Evolutionary conservation across 805 yeast genomes (phyloP).

Genomic region (Yamadazyma phyllophila): DNA sequence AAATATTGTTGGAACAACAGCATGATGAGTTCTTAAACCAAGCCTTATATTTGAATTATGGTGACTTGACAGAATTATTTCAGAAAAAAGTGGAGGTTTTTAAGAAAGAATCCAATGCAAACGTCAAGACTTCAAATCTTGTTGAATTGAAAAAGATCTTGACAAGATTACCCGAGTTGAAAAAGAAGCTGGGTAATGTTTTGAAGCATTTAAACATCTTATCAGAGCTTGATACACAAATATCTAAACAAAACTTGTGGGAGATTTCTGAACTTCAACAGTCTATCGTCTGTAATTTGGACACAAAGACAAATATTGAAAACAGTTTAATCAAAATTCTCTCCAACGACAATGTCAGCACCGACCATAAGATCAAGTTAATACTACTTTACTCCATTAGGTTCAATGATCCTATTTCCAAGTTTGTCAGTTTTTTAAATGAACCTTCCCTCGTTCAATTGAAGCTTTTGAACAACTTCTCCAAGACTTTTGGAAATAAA

Average conservation of each 20-base stretch:
- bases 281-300: constrained; percentile 59
- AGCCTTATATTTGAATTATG: constrained; percentile 87
- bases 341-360: constrained; percentile 38
- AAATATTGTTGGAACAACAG: constrained; percentile 52
- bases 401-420: constrained; percentile 29
- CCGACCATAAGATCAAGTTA: constrained; percentile 64
- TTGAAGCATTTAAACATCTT: constrained; percentile 90
- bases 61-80: constrained; percentile 87
- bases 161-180: constrained; percentile 91
- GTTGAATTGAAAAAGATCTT: constrained; percentile 89
- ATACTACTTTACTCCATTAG: constrained; percentile 72
- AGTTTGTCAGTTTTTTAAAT: constrained; percentile 25
- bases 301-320: constrained; percentile 39
- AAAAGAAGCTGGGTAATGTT: constrained; percentile 81
- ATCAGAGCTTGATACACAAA: constrained; percentile 76
- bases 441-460: constrained; percentile 36
- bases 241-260: constrained; percentile 66
- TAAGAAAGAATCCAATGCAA: constrained; percentile 74
- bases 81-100: constrained; percentile 81
- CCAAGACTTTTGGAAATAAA: constrained; percentile 17
- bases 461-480: constrained; percentile 29
- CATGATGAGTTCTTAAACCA: constrained; percentile 75
- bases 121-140: constrained; percentile 63
- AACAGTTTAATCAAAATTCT: constrained; percentile 56
- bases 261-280: constrained; percentile 90